Conservation (phyloP, 2,329 filamentous ascomycete species). For the Dryadomyces quercivorus region DNA sequence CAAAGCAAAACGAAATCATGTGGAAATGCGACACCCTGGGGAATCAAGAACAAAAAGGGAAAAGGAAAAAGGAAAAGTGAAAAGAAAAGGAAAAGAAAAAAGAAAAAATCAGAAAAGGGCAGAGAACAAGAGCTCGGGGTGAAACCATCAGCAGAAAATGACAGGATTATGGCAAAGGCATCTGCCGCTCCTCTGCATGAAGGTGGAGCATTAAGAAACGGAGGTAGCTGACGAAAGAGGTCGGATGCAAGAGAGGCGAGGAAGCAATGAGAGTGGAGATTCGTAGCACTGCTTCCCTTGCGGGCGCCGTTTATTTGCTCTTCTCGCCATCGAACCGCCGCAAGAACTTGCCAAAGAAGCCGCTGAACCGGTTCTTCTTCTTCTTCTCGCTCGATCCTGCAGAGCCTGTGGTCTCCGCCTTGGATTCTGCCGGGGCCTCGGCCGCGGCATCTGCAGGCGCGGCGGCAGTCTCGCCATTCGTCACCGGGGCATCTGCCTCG, state of each 20-base stretch:
- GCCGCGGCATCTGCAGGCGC: conserved; percentile 18
- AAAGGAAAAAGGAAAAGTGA: too few species aligned
- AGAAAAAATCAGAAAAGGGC: neutral
- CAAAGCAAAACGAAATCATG: neutral
- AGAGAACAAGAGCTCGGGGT: neutral
- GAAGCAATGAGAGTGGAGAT: neutral
- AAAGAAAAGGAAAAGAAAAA: too few species aligned
- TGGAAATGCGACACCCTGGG: conserved; percentile 1
- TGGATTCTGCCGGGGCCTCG: conserved; percentile 18
- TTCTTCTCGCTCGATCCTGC: conserved; percentile 40
- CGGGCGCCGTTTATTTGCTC: conserved; percentile 6
- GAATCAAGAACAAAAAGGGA: conserved; percentile 8
- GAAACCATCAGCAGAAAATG: neutral
- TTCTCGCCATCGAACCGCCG: conserved; percentile 24
- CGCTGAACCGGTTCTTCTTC: conserved; percentile 54
- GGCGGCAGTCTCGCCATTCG: conserved; percentile 23
- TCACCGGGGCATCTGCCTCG: neutral
- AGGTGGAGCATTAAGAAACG: neutral
- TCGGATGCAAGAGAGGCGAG: neutral
- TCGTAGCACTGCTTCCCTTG: neutral
- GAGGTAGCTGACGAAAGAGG: neutral
- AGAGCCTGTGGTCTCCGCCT: conserved; percentile 11
- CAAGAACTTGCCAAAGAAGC: conserved; percentile 47
- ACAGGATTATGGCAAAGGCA: neutral
- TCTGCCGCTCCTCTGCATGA: neutral